Percentiles rank a stretch among this genome's conserved stretches.
Evolutionary conservation across 2,329 filamentous ascomycete genomes (phyloP).

Genomic region (Aspergillus sp.): DNA sequence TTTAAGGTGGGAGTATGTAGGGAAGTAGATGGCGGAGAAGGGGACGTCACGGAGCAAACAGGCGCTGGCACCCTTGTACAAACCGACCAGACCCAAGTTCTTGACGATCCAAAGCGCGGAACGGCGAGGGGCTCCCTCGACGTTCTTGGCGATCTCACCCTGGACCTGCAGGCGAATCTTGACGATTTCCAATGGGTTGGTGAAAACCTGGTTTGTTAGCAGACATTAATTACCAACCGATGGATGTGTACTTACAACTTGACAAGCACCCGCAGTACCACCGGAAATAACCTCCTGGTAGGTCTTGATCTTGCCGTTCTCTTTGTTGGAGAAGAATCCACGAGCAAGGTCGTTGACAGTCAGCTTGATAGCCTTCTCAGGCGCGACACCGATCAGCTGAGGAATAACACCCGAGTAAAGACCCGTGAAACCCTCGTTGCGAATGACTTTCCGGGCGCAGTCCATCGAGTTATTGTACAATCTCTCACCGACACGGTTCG

Average conservation of each 20-base stretch:
- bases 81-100: constrained; percentile 87
- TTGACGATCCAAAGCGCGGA: constrained; percentile 97
- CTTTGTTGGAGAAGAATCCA: constrained; percentile 68
- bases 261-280: constrained; percentile 85
- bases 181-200: constrained; percentile 97
- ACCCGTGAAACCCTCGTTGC: constrained; percentile 85
- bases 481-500: constrained; percentile 75
- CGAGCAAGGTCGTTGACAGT: constrained; percentile 96
- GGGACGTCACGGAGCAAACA: constrained; percentile 95
- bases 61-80: constrained; percentile 95
- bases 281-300: constrained; percentile 79
- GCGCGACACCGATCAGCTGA: constrained; percentile 95
- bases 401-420: constrained; percentile 93
- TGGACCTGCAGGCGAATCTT: constrained; percentile 98
- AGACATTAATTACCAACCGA: background rate
- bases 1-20: constrained; percentile 92
- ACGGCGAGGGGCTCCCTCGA: constrained; percentile 77
- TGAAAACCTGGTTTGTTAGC: constrained; percentile 68
- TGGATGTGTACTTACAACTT: constrained; percentile 71
- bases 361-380: constrained; percentile 98
- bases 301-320: constrained; percentile 70
- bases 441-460: constrained; percentile 88
- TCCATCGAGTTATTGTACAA: constrained; percentile 97
- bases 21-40: constrained; percentile 99
- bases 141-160: constrained; percentile 87